Base-by-base conservation (phyloP, 805 yeast genomes). In the Barnettozyma botsteinii region DNA sequence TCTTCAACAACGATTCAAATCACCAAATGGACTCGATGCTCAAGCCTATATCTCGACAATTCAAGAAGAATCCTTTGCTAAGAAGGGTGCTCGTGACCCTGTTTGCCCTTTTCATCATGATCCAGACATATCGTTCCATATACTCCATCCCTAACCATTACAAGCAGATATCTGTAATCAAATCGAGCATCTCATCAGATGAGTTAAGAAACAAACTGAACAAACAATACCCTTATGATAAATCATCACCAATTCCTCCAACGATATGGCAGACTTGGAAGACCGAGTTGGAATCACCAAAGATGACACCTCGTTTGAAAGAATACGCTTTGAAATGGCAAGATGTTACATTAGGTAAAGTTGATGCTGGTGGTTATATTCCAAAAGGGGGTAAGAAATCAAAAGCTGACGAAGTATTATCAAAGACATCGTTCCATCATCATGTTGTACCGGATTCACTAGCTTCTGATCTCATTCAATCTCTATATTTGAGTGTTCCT, bases 221-320 rank as follows among this genome's bases (percentile, higher is more conserved):
- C 15, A 77, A 62, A 56, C 73, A 81, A 50, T 85, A 77, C 56
- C 95, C 96, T 0, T 91, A 89, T 62, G 81, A 82, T 45, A 66
- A 79, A 24, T 43, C 64, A 5, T 66, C 72, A 24, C 75, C 75
- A 23, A 75, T 88, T 42, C 94, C 96, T 0, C 83, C 80, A 17
- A 75, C 75, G 49, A 77, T 91, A 30, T 91, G 97, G 96, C 98
- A 91, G 62, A 80, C 96, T 1, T 91, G 97, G 96, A 91, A 88
- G 62, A 78, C 72, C 35, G 77, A 76, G 14, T 53, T 72, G 35
- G 67, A 69, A 30, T 81, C 81, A 47, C 31, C 35, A 15, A 17
- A 31, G 3, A 35, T 31, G 28, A 21, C 34, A 13, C 21, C 15
- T 10, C 57, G 61, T 24, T 81, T 77, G 55, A 65, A 60, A 33